phyloP scores from a whole-genome alignment of 106 monocot species.

The Amphibolis antarctica region DNA sequence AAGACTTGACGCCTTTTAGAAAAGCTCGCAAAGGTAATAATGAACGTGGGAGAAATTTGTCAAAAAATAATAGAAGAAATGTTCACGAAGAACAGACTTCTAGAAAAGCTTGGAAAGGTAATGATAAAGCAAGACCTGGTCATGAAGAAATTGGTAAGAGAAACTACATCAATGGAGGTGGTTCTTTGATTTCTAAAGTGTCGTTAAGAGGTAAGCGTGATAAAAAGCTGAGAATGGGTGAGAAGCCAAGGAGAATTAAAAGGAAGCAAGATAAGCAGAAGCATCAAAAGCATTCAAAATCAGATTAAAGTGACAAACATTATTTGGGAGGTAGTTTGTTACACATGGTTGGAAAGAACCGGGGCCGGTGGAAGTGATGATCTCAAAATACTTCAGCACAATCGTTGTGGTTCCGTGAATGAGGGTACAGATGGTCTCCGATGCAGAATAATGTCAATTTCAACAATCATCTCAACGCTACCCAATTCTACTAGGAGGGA shows the following conservation, averaged over 20 bases:
- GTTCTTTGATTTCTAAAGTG: not conserved
- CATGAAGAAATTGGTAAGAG: not conserved
- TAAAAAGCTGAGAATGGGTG: not conserved
- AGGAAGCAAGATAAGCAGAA: not conserved
- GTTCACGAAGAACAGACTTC: not conserved
- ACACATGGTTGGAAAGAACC: no score
- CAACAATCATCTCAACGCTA: no score
- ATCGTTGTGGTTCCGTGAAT: no score
- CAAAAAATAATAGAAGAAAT: not conserved
- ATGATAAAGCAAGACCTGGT: not conserved
- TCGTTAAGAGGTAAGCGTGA: not conserved
- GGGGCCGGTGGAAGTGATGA: no score
- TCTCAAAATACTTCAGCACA: no score
- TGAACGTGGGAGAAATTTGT: not conserved
- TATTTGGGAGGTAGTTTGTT: no score
- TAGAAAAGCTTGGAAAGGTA: not conserved
- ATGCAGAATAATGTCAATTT: no score
- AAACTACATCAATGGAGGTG: not conserved
- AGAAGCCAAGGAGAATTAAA: not conserved
- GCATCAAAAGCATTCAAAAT: not conserved
- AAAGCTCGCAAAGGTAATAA: not conserved
- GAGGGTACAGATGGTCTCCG: no score
- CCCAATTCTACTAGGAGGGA: no score
- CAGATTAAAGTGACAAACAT: no score
- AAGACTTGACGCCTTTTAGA: no score